phyloP scores from a whole-genome alignment of 257 asterid species.

The Paraleonurus japonicus region DNA sequence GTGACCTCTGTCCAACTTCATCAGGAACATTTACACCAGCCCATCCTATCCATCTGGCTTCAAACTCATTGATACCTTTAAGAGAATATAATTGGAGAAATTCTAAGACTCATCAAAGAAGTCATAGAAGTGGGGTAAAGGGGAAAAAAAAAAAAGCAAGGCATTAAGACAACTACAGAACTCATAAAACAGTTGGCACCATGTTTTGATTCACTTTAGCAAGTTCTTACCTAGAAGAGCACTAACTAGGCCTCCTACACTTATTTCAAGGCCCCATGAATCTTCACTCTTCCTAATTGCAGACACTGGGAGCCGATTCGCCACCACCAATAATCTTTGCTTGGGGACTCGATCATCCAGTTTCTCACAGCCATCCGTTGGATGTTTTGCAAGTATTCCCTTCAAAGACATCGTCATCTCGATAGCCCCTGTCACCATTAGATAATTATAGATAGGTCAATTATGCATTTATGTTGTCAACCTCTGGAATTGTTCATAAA shows the following conservation, averaged over 20 bases:
- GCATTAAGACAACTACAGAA: neutral
- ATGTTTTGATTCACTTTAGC: neutral
- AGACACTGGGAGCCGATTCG: conserved; percentile 86
- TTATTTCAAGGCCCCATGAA: conserved; percentile 75
- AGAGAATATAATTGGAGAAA: conserved; percentile 20
- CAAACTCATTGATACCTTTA: conserved; percentile 80
- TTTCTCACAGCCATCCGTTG: conserved; percentile 37
- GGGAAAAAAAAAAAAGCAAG: neutral
- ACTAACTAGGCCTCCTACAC: conserved; percentile 86
- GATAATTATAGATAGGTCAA: conserved; percentile 33
- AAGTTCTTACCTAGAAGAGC: conserved; percentile 70
- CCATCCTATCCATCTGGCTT: conserved; percentile 98
- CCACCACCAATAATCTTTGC: conserved; percentile 78
- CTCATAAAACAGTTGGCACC: neutral
- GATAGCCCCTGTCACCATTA: conserved; percentile 44
- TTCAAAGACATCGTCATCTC: conserved; percentile 48
- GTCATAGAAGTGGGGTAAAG: neutral
- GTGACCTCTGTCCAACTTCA: conserved; percentile 76
- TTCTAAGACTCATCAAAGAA: conserved; percentile 10
- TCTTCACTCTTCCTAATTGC: conserved; percentile 76
- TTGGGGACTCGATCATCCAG: conserved; percentile 45
- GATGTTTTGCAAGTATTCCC: conserved; percentile 33
- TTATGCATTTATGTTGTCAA: conserved; percentile 8
- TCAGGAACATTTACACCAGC: conserved; percentile 97
- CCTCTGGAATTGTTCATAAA: conserved; percentile 51